Evolutionary conservation across 1,139 yeast genomes (phyloP).

Genomic region (Scheffersomyces parashehatae): DNA sequence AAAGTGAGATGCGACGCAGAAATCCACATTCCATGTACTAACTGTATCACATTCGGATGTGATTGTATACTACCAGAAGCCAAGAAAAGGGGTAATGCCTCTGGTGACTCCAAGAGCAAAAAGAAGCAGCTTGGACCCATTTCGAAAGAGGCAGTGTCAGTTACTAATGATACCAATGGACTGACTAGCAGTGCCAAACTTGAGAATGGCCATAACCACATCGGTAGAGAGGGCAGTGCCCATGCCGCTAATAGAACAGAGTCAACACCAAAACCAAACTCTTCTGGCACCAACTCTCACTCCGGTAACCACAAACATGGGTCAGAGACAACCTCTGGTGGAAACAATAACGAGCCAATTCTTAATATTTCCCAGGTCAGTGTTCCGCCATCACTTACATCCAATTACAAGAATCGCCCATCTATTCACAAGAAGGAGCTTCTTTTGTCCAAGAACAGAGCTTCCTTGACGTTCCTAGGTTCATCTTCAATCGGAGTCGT

Average conservation of each 20-base stretch:
- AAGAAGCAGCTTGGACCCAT: slow-evolving; percentile 9
- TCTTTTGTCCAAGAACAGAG: slow-evolving; percentile 25
- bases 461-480: slow-evolving; percentile 41
- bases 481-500: slow-evolving; percentile 41
- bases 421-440: slow-evolving; percentile 40
- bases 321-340: not conserved
- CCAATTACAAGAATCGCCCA: slow-evolving; percentile 42
- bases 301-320: too few species aligned
- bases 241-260: not conserved
- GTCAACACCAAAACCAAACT: not conserved
- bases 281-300: too few species aligned
- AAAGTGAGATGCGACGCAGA: slow-evolving; percentile 70
- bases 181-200: not conserved
- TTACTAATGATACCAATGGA: not conserved
- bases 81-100: slow-evolving; percentile 42
- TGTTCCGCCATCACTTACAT: slow-evolving; percentile 47
- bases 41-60: slow-evolving; percentile 75
- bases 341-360: slow-evolving; percentile 35
- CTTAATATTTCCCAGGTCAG: slow-evolving; percentile 45
- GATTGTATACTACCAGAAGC: slow-evolving; percentile 69
- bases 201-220: not conserved
- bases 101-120: slow-evolving; percentile 25
- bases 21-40: slow-evolving; percentile 74
- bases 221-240: not conserved
- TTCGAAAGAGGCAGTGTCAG: not conserved